A percentile compares a stretch with the other conserved stretches of the same genome.
Conservation (phyloP, 495 filamentous ascomycete genomes). For the Annulohypoxylon bovei region DNA sequence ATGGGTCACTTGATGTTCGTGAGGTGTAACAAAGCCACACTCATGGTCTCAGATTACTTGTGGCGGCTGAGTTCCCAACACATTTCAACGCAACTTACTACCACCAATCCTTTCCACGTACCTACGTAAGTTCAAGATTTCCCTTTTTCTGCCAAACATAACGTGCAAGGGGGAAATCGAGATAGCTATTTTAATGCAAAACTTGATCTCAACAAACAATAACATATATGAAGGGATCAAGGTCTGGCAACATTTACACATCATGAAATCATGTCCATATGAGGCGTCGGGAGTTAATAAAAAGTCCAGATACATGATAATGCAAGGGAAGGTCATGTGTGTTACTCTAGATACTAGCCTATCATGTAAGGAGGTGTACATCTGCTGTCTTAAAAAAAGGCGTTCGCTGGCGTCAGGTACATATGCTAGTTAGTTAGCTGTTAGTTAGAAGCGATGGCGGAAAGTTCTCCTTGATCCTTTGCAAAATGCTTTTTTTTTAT, state of each 20-base stretch:
- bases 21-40: background rate
- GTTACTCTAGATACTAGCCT: background rate
- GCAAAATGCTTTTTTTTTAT: background rate
- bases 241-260: background rate
- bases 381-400: background rate
- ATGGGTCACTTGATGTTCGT: background rate
- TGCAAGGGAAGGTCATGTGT: background rate
- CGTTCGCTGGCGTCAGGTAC: background rate
- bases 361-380: background rate
- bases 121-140: background rate
- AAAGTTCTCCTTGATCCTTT: background rate
- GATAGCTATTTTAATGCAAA: background rate
- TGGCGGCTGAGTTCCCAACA: background rate
- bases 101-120: background rate
- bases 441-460: background rate
- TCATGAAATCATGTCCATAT: background rate
- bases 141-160: background rate
- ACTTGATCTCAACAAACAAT: background rate
- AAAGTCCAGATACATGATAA: background rate
- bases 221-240: background rate
- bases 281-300: background rate
- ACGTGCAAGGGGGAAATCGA: background rate
- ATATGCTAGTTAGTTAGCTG: no score
- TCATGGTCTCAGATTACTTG: background rate
- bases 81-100: background rate